Evolutionary conservation across 768 basidiomycete species (phyloP).

Genomic region (Suillus americanus): DNA sequence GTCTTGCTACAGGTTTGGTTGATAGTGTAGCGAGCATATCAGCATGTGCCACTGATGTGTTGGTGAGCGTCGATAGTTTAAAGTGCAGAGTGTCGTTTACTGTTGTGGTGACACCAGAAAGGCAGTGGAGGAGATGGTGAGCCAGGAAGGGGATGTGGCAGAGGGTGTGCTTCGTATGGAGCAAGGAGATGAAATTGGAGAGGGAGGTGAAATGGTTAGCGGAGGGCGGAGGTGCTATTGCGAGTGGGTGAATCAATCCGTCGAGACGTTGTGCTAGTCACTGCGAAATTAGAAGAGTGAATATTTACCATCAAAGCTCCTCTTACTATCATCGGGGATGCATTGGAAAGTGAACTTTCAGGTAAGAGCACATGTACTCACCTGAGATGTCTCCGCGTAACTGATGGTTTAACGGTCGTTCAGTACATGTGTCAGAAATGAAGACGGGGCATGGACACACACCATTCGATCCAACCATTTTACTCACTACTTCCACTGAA

Average conservation of each 20-base stretch:
- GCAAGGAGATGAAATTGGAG: slow-evolving; percentile 31
- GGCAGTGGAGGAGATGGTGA: too few species aligned
- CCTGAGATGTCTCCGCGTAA: slow-evolving; percentile 10
- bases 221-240: slow-evolving; percentile 4
- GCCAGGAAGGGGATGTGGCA: slow-evolving; percentile 46
- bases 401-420: neutral
- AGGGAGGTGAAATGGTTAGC: slow-evolving; percentile 35
- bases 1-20: too few species aligned
- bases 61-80: too few species aligned
- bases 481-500: slow-evolving; percentile 34
- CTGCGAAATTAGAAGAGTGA: neutral
- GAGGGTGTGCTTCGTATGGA: slow-evolving; percentile 38
- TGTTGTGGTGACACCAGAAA: too few species aligned
- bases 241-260: slow-evolving; percentile 11
- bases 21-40: too few species aligned
- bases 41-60: too few species aligned
- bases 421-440: neutral
- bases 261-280: slow-evolving; percentile 12
- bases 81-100: too few species aligned
- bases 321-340: too few species aligned
- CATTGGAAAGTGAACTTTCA: neutral
- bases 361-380: slow-evolving; percentile 17
- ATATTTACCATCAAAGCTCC: neutral
- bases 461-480: slow-evolving; percentile 24
- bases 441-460: neutral